Evolutionary conservation across 495 filamentous ascomycete genomes (phyloP).

Genomic region (Penicillium dipodomyicola): DNA sequence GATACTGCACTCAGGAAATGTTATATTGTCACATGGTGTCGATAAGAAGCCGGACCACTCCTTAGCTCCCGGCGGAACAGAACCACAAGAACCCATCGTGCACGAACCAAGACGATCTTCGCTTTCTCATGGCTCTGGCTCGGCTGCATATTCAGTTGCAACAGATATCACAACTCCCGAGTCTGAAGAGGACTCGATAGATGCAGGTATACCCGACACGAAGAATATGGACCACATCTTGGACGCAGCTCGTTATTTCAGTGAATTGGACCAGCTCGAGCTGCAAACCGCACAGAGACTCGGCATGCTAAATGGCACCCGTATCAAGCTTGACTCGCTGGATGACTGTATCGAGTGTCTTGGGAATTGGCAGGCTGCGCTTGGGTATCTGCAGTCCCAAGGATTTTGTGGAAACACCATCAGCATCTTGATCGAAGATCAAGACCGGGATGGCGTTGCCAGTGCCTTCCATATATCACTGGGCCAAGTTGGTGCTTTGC

Average conservation of each 20-base stretch:
- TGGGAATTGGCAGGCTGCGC: background rate
- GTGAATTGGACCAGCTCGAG: background rate
- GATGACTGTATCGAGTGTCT: background rate
- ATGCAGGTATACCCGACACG: background rate
- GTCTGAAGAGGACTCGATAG: background rate
- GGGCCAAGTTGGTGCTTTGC: no score
- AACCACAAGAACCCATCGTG: no score
- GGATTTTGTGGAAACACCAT: background rate
- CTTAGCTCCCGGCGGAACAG: no score
- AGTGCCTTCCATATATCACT: background rate
- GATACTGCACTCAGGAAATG: no score
- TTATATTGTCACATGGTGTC: no score
- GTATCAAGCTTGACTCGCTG: background rate
- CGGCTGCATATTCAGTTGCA: background rate
- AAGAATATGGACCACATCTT: background rate
- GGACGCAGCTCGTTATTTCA: background rate
- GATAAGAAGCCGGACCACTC: no score
- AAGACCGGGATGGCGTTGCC: background rate
- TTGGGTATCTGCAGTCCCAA: background rate
- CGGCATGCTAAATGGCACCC: no score
- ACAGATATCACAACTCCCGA: background rate
- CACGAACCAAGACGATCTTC: background rate
- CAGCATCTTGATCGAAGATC: background rate
- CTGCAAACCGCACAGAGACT: background rate
- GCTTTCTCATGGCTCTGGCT: background rate